Conservation (phyloP, 1,139 yeast species). For the Kurtzmaniella natalensis region DNA sequence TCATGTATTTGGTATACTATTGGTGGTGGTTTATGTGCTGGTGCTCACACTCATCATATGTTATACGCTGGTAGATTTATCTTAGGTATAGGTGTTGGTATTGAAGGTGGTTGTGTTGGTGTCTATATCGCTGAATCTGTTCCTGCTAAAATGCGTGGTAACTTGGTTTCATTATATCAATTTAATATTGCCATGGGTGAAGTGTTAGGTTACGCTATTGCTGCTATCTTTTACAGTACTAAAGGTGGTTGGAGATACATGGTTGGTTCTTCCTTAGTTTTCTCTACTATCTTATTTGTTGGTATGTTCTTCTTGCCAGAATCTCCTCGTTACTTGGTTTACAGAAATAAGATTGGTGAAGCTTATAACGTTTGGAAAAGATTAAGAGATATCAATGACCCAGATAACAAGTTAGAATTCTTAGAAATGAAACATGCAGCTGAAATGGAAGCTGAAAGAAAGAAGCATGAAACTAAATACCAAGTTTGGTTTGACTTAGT, state of each 20-base stretch:
- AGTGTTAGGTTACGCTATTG: conserved; percentile 52
- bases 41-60: conserved; percentile 34
- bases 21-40: conserved; percentile 54
- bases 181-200: conserved; percentile 57
- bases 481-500: conserved; percentile 46
- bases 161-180: conserved; percentile 53
- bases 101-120: conserved; percentile 60
- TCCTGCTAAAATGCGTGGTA: conserved; percentile 55
- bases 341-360: conserved; percentile 46
- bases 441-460: conserved; percentile 22
- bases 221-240: conserved; percentile 52
- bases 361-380: conserved; percentile 55
- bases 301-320: conserved; percentile 49
- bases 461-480: conserved; percentile 19
- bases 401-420: conserved; percentile 43
- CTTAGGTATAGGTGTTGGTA: conserved; percentile 49
- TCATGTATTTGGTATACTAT: conserved; percentile 55
- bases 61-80: conserved; percentile 55
- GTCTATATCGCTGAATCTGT: conserved; percentile 57
- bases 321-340: conserved; percentile 50
- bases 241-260: conserved; percentile 57
- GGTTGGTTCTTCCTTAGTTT: conserved; percentile 55
- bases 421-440: conserved; percentile 39
- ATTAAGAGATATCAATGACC: conserved; percentile 40
- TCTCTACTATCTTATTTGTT: conserved; percentile 44